A percentile compares a stretch with the other conserved stretches of the same genome.
phyloP scores from a whole-genome alignment of 257 asterid species.

The Capsicum chinense region DNA sequence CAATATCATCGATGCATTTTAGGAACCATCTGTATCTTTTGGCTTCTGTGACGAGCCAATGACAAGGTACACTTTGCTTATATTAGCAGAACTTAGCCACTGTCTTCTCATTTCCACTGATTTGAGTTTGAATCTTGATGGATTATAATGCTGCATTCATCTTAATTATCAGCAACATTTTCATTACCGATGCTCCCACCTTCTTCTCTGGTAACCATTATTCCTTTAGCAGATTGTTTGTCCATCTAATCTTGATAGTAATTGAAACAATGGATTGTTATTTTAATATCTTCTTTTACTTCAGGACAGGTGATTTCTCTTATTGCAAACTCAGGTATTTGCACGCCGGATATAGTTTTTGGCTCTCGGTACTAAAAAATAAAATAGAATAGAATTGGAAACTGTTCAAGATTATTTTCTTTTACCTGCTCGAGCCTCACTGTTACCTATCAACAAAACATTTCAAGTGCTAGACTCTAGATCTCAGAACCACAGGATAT shows the following conservation, averaged over 20 bases:
- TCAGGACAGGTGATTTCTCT: slow-evolving; percentile 1
- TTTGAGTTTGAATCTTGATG: not conserved
- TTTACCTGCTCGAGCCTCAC: too few species aligned
- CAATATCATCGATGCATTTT: not conserved
- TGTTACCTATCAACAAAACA: too few species aligned
- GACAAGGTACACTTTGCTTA: not conserved
- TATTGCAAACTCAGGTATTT: not conserved
- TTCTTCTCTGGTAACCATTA: not conserved
- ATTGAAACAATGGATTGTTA: not conserved
- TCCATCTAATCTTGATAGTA: not conserved
- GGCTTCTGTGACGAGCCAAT: not conserved
- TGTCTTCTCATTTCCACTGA: not conserved
- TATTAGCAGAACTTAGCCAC: not conserved
- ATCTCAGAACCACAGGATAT: too few species aligned
- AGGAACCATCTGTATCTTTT: not conserved
- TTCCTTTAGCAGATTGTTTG: not conserved
- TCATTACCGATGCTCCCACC: too few species aligned
- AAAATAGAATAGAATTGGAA: not conserved
- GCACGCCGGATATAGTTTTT: not conserved
- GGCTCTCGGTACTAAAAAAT: not conserved
- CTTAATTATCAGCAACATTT: too few species aligned
- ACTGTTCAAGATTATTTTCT: too few species aligned
- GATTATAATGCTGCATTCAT: too few species aligned
- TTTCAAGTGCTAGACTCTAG: too few species aligned
- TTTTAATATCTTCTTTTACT: not conserved